A percentile compares a stretch with the other conserved stretches of the same genome.
These are phyloP conservation scores for Botrytis fragariae DNA, from an alignment of 2,329 filamentous ascomycete species.

Conservation along the genomic window DNA sequence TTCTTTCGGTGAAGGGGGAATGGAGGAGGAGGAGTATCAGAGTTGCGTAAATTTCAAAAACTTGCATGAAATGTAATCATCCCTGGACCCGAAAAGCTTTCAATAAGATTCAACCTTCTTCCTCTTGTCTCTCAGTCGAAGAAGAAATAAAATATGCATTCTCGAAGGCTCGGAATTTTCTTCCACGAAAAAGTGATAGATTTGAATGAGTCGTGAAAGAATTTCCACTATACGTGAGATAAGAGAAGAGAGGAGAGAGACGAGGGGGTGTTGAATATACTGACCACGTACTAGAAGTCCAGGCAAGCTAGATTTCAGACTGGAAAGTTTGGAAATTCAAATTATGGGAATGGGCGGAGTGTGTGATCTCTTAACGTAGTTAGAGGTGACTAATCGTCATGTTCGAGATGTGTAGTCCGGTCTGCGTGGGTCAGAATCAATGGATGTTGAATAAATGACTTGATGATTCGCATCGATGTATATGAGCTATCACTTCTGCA, in stretches of 20 bases:
- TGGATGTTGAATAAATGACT: background rate
- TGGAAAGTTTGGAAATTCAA: background rate
- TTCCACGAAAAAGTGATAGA: background rate
- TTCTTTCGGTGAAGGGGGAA: no score
- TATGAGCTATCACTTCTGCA: accelerated
- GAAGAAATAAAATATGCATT: no score
- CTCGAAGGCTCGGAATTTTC: no score
- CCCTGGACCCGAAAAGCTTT: no score
- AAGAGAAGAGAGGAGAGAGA: background rate
- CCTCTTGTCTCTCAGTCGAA: no score
- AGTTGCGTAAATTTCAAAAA: no score
- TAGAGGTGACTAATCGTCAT: background rate
- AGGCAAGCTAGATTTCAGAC: accelerated
- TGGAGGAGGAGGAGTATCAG: no score
- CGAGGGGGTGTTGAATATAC: background rate
- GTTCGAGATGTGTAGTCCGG: background rate
- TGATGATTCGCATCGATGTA: background rate
- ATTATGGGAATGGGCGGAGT: background rate
- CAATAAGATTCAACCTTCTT: no score
- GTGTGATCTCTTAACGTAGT: background rate
- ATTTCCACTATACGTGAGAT: no score
- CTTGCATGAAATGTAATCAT: no score
- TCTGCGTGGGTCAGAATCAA: background rate
- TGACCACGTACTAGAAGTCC: background rate
- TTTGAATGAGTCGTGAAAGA: background rate